Evolutionary conservation across 1,284 basidiomycete species (phyloP), one percentile per base, ranked within the genome.

Genomic region (Austroboletus niveus): DNA sequence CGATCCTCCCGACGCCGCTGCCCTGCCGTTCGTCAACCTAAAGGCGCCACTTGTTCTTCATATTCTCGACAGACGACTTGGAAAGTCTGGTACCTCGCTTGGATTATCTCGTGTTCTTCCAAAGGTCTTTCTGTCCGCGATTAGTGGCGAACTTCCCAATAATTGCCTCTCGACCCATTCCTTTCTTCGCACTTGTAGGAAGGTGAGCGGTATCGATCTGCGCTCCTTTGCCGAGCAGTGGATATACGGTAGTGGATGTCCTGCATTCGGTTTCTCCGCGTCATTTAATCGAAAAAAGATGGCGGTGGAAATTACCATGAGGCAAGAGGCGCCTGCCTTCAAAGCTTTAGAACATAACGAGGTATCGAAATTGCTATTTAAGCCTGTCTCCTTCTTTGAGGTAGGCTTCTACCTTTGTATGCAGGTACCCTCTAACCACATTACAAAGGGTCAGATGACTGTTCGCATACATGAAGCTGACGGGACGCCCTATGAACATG

Each of bases 401-500:
- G 89, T 87, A 54, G 32, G 63, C 60, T 22, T 29, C 22, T 38
- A 6, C 47, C n/a, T 52, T 36, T 3, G 47, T 32, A 44, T 43
- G 49, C 22, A 41, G 50, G 17, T 24, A 22, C 14, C 8, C 32
- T 54, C 45, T 63, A 42, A 60, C 40, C 22, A 10, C 45, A 11
- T 24, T 31, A 39, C 20, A 17, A 15, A 93, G 81, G 96, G 95
- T 14, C 93, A 94, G 75, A 93, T 99, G 89, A 98, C 97, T 15
- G 91, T 99, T 48, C 92, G 97, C 17, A 98, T 99, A 52, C 95
- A 99, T 68, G 97, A 99, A 76, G 95, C 95, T 1, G 97, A 99
- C 66, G 97, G 97, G 1, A 98, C 97, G 38, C 96, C 97, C 0
- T 99, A 99, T 66, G 97, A 99, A 70, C 97, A 99, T 66, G 92